These are phyloP conservation scores for Yarrowia bubula DNA, from an alignment of 805 yeast species.

Conservation along the genomic window DNA sequence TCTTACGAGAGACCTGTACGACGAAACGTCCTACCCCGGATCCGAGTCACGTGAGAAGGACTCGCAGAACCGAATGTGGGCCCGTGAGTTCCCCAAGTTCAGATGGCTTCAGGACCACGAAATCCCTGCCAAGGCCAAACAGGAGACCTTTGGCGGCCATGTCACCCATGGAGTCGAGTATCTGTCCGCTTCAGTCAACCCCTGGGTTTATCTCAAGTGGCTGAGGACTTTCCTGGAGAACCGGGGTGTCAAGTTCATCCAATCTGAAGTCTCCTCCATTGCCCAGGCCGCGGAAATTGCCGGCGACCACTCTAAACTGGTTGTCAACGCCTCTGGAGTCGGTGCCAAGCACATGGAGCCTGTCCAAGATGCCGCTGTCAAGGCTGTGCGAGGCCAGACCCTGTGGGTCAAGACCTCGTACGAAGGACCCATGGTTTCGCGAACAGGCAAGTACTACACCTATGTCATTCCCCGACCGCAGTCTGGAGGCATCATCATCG, in stretches of 20 bases:
- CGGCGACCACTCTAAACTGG: neutral
- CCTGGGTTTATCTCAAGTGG: conserved; percentile 32
- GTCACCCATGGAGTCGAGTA: conserved; percentile 33
- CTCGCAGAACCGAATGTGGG: conserved; percentile 27
- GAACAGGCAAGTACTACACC: conserved; percentile 31
- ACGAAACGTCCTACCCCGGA: conserved; percentile 26
- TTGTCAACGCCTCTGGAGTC: conserved; percentile 32
- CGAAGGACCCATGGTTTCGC: conserved; percentile 29
- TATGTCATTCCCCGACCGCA: conserved; percentile 32
- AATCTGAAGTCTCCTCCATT: conserved; percentile 14
- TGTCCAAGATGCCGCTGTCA: conserved; percentile 28
- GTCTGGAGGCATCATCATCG: conserved; percentile 31
- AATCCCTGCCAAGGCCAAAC: conserved; percentile 17
- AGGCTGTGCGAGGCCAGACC: conserved; percentile 33
- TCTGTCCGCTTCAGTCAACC: conserved; percentile 30
- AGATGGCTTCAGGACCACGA: conserved; percentile 28
- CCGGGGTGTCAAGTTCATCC: conserved; percentile 30
- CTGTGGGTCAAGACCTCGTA: conserved; percentile 31
- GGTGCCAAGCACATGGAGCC: conserved; percentile 29
- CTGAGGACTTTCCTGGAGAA: conserved; percentile 29
- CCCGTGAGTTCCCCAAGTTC: conserved; percentile 28
- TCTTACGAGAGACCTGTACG: conserved; percentile 28
- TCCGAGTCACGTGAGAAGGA: conserved; percentile 20
- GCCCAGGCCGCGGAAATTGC: conserved; percentile 19
- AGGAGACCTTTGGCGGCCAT: conserved; percentile 20